Percentiles rank a stretch among this genome's conserved stretches.
These are phyloP conservation scores for Ophiostoma ulmi DNA, from an alignment of 2,329 filamentous ascomycete species.

Conservation along the genomic window DNA sequence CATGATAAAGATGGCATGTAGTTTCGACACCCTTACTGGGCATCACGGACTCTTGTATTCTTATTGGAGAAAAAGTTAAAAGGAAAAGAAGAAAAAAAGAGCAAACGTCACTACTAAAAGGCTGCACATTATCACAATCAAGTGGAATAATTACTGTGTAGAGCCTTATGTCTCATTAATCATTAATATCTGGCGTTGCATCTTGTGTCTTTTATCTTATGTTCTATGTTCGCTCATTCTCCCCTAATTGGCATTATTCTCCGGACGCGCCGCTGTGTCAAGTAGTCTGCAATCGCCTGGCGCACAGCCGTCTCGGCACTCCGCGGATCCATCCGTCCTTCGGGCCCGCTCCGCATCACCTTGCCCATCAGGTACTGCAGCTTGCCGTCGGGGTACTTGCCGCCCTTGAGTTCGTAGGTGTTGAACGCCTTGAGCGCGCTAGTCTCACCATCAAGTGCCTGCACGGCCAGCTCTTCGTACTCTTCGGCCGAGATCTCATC, in stretches of 20 bases:
- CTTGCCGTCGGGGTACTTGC: constrained; percentile 49
- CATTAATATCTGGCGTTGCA: not conserved
- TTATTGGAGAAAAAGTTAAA: not conserved
- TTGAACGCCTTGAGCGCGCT: constrained; percentile 45
- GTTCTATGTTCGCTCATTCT: too few relatives aligned
- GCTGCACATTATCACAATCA: not conserved
- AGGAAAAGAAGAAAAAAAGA: not conserved
- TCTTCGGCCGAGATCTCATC: constrained; percentile 44
- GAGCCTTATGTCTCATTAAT: not conserved
- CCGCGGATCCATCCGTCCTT: constrained; percentile 51
- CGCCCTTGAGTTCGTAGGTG: not conserved
- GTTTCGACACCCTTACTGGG: too few relatives aligned
- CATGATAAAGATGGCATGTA: not conserved
- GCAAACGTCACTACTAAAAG: not conserved
- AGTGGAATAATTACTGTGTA: not conserved
- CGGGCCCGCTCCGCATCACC: constrained; percentile 51
- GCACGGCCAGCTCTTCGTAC: constrained; percentile 45
- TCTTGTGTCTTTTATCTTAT: not conserved
- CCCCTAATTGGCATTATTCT: not conserved
- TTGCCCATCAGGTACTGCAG: constrained; percentile 57
- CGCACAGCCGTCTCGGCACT: constrained; percentile 47
- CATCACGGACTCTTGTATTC: not conserved
- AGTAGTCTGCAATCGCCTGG: constrained; percentile 28
- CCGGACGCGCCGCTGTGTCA: not conserved
- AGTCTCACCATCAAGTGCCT: constrained; percentile 43